Evolutionary conservation across 768 basidiomycete species (phyloP), one percentile per base, ranked within the genome.

Genomic region (Mycena haematopus): DNA sequence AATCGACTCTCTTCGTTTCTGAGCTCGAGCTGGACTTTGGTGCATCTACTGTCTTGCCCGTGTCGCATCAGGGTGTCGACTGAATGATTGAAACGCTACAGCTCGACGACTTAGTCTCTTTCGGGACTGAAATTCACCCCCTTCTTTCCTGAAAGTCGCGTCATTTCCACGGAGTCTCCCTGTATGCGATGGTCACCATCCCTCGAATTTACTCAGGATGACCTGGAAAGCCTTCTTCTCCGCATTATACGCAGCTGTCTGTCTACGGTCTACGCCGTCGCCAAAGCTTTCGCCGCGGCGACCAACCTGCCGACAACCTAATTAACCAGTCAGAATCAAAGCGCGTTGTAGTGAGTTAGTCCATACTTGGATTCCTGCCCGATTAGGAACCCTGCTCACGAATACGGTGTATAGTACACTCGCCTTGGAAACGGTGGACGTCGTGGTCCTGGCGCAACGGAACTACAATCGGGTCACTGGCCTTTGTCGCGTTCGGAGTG

Each of bases 321-420:
- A 54, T 27, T 29, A n/a, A 40, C 22, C 19, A 42, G 24, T 36
- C n/a, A 38, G 14, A 52, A 52, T 52, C 52, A 52, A 52, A 52
- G 52, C 52, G 52, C 36, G 24, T 24, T 19, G 38, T 54, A 40
- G 52, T 40, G 38, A 54, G 38, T 53, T 3, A 1, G 38, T 42
- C 52, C 42, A 54, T 54, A 54, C 52, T 54, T 54, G 11, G 38
- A 42, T 29, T 4, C 9, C 8, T 13, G 27, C 52, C 38, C 9
- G 14, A 17, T 52, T 35, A 42, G 38, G 36, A 54, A 40, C 10
- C 15, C 21, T 21, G 7, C 44, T 45, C 44, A 24, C 44, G 29
- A 6, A 4, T 10, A 51, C 25, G 24, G 17, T 25, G 19, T 6
- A 40, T 10, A 45, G 47, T 49, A 15, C n/a, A 10, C 25, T 29